Conservation (phyloP, 305 asterid species). For the Fraxinus paxiana region DNA sequence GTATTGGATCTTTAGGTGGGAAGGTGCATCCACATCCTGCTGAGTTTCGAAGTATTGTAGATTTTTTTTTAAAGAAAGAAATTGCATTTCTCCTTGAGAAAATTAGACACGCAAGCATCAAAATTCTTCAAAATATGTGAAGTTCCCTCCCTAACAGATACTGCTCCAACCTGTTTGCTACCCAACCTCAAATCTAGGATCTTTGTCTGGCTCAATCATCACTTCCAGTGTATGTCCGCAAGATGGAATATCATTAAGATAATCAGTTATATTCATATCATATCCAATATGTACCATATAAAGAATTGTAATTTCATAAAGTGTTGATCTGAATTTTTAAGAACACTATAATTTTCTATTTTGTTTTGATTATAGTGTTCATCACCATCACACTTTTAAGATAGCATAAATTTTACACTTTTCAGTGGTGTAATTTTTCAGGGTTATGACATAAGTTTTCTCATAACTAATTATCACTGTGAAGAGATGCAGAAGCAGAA, state of each 20-base stretch:
- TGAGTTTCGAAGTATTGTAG: not conserved
- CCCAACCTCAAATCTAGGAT: not conserved
- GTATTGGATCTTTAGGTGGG: not conserved
- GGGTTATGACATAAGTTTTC: constrained; percentile 98
- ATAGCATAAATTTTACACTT: not conserved
- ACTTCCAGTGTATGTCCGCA: not conserved
- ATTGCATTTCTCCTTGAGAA: not conserved
- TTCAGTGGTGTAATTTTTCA: constrained; percentile 34
- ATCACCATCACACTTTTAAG: not conserved
- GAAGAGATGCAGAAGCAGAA: constrained; percentile 97
- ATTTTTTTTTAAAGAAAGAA: not conserved
- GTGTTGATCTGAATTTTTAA: not conserved
- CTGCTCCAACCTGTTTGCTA: not conserved
- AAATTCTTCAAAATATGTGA: not conserved
- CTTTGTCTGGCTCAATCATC: not conserved
- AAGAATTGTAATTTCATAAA: constrained; percentile 8
- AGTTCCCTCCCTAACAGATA: not conserved
- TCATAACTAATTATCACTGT: constrained; percentile 84
- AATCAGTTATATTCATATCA: not conserved
- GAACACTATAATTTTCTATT: constrained; percentile 2
- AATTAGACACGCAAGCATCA: not conserved
- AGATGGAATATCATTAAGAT: not conserved
- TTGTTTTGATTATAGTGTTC: constrained; percentile 7
- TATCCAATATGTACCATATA: not conserved
- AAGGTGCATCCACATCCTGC: not conserved